These are phyloP conservation scores for Pleodorina starrii DNA, from an alignment of 139 green algal genomes.

Conservation along the genomic window DNA sequence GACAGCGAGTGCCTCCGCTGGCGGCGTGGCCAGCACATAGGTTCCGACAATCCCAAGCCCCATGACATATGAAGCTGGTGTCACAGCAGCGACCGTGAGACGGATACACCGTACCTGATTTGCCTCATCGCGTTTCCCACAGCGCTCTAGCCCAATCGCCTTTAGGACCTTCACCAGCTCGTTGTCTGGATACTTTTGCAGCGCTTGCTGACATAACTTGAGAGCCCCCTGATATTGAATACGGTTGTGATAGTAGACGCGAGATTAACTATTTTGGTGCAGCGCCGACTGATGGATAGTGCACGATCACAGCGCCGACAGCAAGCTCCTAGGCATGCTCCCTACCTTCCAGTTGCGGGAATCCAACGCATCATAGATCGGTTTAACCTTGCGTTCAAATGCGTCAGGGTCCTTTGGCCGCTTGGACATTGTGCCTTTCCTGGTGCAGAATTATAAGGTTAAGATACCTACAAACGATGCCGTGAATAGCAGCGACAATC, in stretches of 20 bases:
- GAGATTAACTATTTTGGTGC: neutral
- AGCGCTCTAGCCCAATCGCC: constrained; percentile 69
- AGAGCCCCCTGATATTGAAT: constrained; percentile 74
- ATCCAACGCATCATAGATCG: constrained; percentile 88
- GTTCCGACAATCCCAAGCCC: too few relatives aligned
- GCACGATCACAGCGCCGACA: neutral
- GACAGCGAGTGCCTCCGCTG: too few relatives aligned
- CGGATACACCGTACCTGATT: constrained; percentile 58
- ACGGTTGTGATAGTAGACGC: too few relatives aligned
- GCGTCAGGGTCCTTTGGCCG: constrained; percentile 53
- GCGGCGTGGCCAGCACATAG: too few relatives aligned
- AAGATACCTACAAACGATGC: too few relatives aligned
- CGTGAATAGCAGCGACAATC: too few relatives aligned
- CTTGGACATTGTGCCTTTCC: constrained; percentile 6
- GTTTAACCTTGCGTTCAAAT: constrained; percentile 74
- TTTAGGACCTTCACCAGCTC: constrained; percentile 74
- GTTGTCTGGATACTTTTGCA: constrained; percentile 78
- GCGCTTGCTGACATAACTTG: constrained; percentile 73
- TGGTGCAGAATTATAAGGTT: too few relatives aligned
- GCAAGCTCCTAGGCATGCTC: neutral
- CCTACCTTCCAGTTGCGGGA: constrained; percentile 81
- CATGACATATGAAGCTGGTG: too few relatives aligned
- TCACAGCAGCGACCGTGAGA: too few relatives aligned
- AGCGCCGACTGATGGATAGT: neutral
- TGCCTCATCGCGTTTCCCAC: constrained; percentile 65